A percentile compares a stretch with the other conserved stretches of the same genome.
phyloP scores from a whole-genome alignment of 1,139 yeast species.

The Debaryomyces robertsiae region DNA sequence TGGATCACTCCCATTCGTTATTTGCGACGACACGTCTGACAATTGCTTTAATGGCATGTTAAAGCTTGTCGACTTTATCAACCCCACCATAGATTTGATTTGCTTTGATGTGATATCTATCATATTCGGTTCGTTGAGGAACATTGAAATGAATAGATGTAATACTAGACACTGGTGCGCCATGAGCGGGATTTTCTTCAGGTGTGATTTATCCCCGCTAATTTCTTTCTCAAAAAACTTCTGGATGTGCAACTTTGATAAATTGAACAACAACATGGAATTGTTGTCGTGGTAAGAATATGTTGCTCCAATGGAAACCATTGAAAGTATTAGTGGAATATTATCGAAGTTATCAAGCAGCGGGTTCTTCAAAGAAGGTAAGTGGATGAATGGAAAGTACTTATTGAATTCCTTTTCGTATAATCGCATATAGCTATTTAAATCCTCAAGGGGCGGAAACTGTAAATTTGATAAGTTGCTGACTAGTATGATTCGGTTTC shows the following conservation, averaged over 20 bases:
- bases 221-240: conserved; percentile 65
- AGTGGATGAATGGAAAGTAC: conserved; percentile 82
- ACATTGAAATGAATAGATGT: conserved; percentile 80
- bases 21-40: conserved; percentile 57
- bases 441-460: conserved; percentile 73
- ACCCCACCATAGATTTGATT: conserved; percentile 73
- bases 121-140: conserved; percentile 74
- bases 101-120: conserved; percentile 76
- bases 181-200: conserved; percentile 78
- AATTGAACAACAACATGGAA: conserved; percentile 74
- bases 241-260: conserved; percentile 77
- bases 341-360: conserved; percentile 59
- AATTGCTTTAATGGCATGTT: conserved; percentile 69
- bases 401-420: conserved; percentile 76
- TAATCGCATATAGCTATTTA: conserved; percentile 70
- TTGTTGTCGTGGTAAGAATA: conserved; percentile 80
- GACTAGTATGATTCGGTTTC: conserved; percentile 53
- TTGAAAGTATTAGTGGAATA: conserved; percentile 75
- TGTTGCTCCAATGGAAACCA: conserved; percentile 88
- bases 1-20: conserved; percentile 33
- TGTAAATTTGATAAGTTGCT: conserved; percentile 55
- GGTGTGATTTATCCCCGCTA: conserved; percentile 48
- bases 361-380: conserved; percentile 63
- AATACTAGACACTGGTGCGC: conserved; percentile 84
- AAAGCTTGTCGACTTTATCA: conserved; percentile 75